Evolutionary conservation across 805 yeast species (phyloP).

Genomic region (Pichia heedii): DNA sequence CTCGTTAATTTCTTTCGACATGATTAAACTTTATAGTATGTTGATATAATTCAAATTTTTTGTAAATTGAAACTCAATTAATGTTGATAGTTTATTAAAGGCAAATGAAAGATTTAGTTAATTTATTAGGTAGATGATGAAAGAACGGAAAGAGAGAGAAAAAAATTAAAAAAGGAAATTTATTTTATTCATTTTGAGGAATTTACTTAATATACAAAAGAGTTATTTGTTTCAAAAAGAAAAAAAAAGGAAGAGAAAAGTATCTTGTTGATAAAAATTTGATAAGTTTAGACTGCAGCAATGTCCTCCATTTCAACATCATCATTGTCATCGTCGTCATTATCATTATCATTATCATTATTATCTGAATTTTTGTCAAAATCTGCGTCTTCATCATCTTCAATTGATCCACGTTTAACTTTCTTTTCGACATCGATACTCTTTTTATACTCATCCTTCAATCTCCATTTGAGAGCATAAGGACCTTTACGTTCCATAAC

Average conservation of each 20-base stretch:
- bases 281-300: constrained; percentile 29
- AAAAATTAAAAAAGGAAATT: no score
- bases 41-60: no score
- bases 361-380: constrained; percentile 25
- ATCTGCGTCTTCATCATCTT: constrained; percentile 32
- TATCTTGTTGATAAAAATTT: no score
- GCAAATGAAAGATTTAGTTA: no score
- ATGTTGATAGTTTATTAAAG: no score
- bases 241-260: no score
- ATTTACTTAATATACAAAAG: no score
- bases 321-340: constrained; percentile 58
- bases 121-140: no score
- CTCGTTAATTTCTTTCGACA: not conserved
- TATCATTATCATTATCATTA: constrained; percentile 27
- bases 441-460: constrained; percentile 83
- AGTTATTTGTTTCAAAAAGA: no score
- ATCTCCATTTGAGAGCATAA: constrained; percentile 82
- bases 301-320: constrained; percentile 74
- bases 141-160: no score
- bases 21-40: not conserved
- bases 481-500: constrained; percentile 89
- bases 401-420: constrained; percentile 44
- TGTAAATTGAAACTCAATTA: no score
- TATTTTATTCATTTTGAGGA: no score
- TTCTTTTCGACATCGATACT: constrained; percentile 71